A percentile compares a stretch with the other conserved stretches of the same genome.
Evolutionary conservation across 257 asterid genomes (phyloP).

Genomic region (Henckelia pumila): DNA sequence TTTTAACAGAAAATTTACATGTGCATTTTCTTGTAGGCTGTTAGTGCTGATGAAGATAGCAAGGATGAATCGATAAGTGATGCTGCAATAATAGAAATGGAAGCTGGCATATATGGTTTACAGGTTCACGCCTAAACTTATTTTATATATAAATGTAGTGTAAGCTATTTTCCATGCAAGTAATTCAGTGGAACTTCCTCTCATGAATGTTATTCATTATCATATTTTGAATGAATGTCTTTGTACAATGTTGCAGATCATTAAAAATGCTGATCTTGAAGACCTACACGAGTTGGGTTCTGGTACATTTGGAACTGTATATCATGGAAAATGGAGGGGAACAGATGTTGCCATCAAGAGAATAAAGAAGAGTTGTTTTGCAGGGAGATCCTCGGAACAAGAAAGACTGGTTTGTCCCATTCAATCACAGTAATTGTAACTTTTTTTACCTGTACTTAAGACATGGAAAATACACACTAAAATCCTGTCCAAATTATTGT

Average conservation of each 20-base stretch:
- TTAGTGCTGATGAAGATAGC: constrained; percentile 33
- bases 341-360: constrained; percentile 57
- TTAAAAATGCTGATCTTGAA: constrained; percentile 48
- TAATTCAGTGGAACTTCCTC: background rate
- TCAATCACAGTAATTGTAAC: background rate
- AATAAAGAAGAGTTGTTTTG: constrained; percentile 48
- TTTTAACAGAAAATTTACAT: constrained; percentile 11
- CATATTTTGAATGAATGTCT: background rate
- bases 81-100: constrained; percentile 61
- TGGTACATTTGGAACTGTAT: constrained; percentile 58
- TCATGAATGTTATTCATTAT: background rate
- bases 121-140: constrained; percentile 48
- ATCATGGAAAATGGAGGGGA: constrained; percentile 61
- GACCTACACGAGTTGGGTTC: constrained; percentile 52
- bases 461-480: background rate
- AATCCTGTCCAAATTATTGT: background rate
- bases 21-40: constrained; percentile 40
- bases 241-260: constrained; percentile 32
- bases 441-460: background rate
- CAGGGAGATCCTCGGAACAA: constrained; percentile 50
- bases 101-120: constrained; percentile 73
- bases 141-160: constrained; percentile 2
- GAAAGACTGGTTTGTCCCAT: constrained; percentile 44
- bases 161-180: constrained; percentile 1
- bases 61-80: constrained; percentile 46